Evolutionary conservation across 257 asterid genomes (phyloP), one percentile per base, ranked within the genome.

Genomic region (Primulina huaijiensis): DNA sequence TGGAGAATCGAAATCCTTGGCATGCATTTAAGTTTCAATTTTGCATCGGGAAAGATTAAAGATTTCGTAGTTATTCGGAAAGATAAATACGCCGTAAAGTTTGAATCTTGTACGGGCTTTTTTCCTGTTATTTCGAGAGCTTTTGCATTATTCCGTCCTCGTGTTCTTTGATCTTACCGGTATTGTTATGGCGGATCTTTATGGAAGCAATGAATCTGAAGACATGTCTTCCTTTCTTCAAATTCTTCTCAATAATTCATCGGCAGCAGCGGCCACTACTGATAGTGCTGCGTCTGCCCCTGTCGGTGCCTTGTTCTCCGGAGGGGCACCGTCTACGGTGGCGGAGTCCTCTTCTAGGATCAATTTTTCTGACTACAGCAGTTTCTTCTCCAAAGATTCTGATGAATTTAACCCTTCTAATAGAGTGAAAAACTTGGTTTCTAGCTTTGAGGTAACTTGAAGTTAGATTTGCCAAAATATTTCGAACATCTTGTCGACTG

Each of bases 211-310:
- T 71, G 95, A 88, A 76, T 84, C 92, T 29, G 97, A 88, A 63
- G 97, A 90, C 61, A 83, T 90, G 87, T 80, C 84, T 59, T 79
- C 93, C 29, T 80, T 80, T 65, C 85, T 88, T 63, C 95, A 84
- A 69, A 81, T 85, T 71, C 82, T 88, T 79, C 88, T 88, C 43
- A 87, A 90, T 7, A 85, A 68, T 70, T 79, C 95, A 37, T 84
- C 92, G 17, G 72, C 88, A 6, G 74, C 83, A 34, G 80, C 82
- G 29, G 74, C 84, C 64, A 68, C 79, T 20, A 52, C 71, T 38
- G 75, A 64, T 16, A 64, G 77, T 29, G 61, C 75, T 38, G 74
- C 76, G 17, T 62, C 80, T 29, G 77, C 78, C 52, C 76, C 79
- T 33, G 82, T 77, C 72, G 85, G 73, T 52, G 74, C 70, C 14